These are phyloP conservation scores for Fusarium sp. DNA, from an alignment of 2,329 filamentous ascomycete genomes.

Conservation along the genomic window DNA sequence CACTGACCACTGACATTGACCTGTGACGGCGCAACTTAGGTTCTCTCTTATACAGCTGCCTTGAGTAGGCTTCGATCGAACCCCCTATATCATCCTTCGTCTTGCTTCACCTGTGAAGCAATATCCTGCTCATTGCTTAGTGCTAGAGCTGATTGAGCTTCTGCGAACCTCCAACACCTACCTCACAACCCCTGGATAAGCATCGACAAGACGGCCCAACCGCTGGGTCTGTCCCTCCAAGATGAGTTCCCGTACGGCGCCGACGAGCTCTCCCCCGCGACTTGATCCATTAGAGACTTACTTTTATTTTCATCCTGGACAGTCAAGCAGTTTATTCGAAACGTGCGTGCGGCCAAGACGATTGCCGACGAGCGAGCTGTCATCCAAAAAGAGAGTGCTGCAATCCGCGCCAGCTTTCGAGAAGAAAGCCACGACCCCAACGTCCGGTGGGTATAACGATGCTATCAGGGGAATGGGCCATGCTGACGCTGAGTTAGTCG, in stretches of 20 bases:
- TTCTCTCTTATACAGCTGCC: slow-evolving; percentile 46
- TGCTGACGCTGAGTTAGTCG: slow-evolving; percentile 68
- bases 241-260: slow-evolving; percentile 58
- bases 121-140: slow-evolving; percentile 26
- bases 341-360: slow-evolving; percentile 97
- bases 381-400: slow-evolving; percentile 98
- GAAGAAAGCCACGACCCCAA: slow-evolving; percentile 96
- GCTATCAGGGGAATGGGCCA: neutral
- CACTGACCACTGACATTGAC: slow-evolving; percentile 24
- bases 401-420: slow-evolving; percentile 96
- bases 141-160: slow-evolving; percentile 44
- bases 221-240: slow-evolving; percentile 52
- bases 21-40: slow-evolving; percentile 45
- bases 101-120: slow-evolving; percentile 1
- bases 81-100: slow-evolving; percentile 11
- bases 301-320: slow-evolving; percentile 31
- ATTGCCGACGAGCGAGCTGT: slow-evolving; percentile 98
- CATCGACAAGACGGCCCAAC: slow-evolving; percentile 50
- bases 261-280: slow-evolving; percentile 16
- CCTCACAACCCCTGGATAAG: slow-evolving; percentile 46
- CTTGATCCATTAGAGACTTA: slow-evolving; percentile 31
- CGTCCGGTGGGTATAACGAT: slow-evolving; percentile 74
- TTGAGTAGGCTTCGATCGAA: slow-evolving; percentile 38
- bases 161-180: slow-evolving; percentile 23
- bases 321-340: slow-evolving; percentile 99